Conservation (phyloP, 768 basidiomycete species). For the Collybia sordida region DNA sequence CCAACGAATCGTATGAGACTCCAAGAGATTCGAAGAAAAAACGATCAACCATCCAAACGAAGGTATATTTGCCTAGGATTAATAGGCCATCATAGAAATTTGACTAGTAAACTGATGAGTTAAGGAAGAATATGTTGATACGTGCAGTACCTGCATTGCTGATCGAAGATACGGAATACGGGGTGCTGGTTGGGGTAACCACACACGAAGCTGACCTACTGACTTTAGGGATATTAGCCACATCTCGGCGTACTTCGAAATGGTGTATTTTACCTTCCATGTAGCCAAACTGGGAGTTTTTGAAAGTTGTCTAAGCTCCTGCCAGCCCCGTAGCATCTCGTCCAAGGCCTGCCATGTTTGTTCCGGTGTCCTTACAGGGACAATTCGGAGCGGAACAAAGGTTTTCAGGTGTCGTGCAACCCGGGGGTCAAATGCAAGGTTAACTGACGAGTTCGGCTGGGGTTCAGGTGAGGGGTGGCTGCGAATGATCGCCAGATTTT, state of each 20-base stretch:
- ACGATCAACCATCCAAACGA: conserved; percentile 56
- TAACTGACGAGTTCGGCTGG: conserved; percentile 43
- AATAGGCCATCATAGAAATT: conserved; percentile 56
- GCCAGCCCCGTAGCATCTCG: conserved; percentile 52
- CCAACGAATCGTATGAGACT: conserved; percentile 47
- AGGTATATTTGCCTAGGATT: conserved; percentile 49
- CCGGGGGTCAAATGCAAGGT: conserved; percentile 61
- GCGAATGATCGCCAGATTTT: conserved; percentile 40
- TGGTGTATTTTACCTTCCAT: conserved; percentile 59
- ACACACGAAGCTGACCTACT: conserved; percentile 50
- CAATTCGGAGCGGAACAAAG: conserved; percentile 65
- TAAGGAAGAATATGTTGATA: not conserved
- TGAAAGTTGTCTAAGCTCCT: conserved; percentile 49
- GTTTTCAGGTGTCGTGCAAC: conserved; percentile 67
- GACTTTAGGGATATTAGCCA: conserved; percentile 24
- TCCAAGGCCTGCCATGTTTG: conserved; percentile 52
- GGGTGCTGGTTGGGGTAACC: conserved; percentile 38
- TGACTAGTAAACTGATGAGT: conserved; percentile 36
- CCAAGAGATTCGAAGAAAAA: conserved; percentile 68
- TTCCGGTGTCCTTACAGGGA: conserved; percentile 48
- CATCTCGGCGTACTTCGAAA: not conserved
- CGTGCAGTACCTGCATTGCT: conserved; percentile 52
- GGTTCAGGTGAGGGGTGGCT: conserved; percentile 35
- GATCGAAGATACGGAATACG: conserved; percentile 63
- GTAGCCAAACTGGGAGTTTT: conserved; percentile 42